Evolutionary conservation across 345 rosid genomes (phyloP), one percentile per base, ranked within the genome.

Genomic region (Raphanus raphanistrum): DNA sequence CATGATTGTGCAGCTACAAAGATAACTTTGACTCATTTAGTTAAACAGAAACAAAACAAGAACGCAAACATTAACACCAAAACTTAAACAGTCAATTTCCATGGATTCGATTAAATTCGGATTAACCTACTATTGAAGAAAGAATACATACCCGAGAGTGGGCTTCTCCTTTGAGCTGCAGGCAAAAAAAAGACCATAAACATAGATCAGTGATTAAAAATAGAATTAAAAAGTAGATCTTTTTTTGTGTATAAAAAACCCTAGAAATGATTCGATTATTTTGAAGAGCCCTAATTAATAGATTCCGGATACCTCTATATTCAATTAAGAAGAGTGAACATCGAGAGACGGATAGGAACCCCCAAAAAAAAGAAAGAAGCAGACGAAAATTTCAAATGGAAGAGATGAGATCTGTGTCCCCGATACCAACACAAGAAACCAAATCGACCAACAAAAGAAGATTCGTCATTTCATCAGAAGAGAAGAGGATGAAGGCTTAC

Each of bases 91-190:
- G 21, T 21, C 21, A 21, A 21, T 21, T 21, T 21, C 21, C 21
- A 21, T 21, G 21, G 21, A n/a, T n/a, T n/a, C n/a, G n/a, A n/a
- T n/a, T n/a, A n/a, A n/a, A n/a, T n/a, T n/a, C n/a, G n/a, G n/a
- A n/a, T n/a, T n/a, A n/a, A n/a, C n/a, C n/a, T n/a, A n/a, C n/a
- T n/a, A n/a, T n/a, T 50, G 4, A 50, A 13, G 3, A 5, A 71
- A 21, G n/a, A 12, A 4, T 50, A 48, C 26, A 29, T 82, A 88
- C 93, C 96, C 96, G 58, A 90, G 96, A 89, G 96, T 89, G 92
- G 92, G 96, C 80, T 80, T 90, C 96, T 89, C 96, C 96, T 87
- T 90, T 81, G 96, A 90, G 96, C 96, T 90, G 88, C 84, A 55
- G 61, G 8, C 2, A 72, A 2, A 4, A 36, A 8, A 72, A 60